phyloP scores from a whole-genome alignment of 179 eudicot genomes.

The Beta lomatogona region DNA sequence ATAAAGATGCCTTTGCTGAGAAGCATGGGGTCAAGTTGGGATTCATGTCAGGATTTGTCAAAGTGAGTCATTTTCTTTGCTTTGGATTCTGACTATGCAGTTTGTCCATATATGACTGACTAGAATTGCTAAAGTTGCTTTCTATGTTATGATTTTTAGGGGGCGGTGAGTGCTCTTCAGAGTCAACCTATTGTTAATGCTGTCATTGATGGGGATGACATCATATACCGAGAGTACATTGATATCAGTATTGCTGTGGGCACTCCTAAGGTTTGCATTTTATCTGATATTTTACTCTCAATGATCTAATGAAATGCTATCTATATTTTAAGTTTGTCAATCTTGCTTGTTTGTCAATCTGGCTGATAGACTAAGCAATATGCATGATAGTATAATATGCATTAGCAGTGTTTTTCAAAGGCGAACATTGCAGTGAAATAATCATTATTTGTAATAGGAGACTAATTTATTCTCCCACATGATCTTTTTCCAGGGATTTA shows the following conservation, averaged over 20 bases:
- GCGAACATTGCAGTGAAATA: too few species aligned
- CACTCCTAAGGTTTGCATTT: slow-evolving; percentile 70
- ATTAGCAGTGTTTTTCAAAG: background rate
- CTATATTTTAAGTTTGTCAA: background rate
- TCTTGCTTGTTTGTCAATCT: background rate
- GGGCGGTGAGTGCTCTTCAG: slow-evolving; percentile 93
- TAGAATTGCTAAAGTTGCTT: slow-evolving; percentile 11
- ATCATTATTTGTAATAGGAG: background rate
- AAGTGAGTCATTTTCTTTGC: slow-evolving; percentile 45
- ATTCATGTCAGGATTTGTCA: slow-evolving; percentile 96
- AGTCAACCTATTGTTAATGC: slow-evolving; percentile 94
- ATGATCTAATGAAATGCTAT: too few species aligned
- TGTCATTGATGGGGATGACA: slow-evolving; percentile 98
- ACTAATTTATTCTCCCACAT: background rate
- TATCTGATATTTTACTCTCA: too few species aligned
- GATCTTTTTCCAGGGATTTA: background rate
- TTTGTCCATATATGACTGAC: background rate
- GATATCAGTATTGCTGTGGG: slow-evolving; percentile 99
- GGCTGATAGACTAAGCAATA: too few species aligned
- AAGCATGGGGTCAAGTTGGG: slow-evolving; percentile 99
- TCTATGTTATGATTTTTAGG: slow-evolving; percentile 44
- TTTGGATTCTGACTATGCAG: background rate
- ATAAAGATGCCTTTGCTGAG: slow-evolving; percentile 90
- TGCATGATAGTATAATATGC: background rate
- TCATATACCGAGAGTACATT: slow-evolving; percentile 87